Percentiles rank a stretch among this genome's conserved stretches.
phyloP scores from a whole-genome alignment of 345 rosid species.

The Excoecaria agallocha region DNA sequence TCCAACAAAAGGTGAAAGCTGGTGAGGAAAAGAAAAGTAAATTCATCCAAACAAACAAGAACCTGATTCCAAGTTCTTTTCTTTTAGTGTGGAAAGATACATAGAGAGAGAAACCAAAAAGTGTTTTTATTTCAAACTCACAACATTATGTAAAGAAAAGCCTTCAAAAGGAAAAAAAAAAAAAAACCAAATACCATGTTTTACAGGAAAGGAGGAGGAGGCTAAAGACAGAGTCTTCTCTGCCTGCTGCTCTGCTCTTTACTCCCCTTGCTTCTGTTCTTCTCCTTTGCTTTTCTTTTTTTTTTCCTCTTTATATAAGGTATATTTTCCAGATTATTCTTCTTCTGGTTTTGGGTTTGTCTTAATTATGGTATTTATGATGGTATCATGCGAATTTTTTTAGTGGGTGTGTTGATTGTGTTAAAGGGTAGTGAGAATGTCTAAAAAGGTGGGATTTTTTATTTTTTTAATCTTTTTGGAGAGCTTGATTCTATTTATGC shows the following conservation, averaged over 20 bases:
- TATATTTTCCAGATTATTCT: neutral
- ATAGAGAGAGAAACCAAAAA: neutral
- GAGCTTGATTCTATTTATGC: constrained; percentile 7
- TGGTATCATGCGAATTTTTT: constrained; percentile 14
- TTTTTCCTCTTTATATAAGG: constrained; percentile 12
- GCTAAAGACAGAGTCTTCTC: constrained; percentile 34
- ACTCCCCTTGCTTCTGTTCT: constrained; percentile 8
- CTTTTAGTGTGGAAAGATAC: neutral
- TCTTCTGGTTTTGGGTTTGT: constrained; percentile 17
- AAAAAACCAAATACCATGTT: constrained; percentile 10
- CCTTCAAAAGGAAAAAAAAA: constrained; percentile 5
- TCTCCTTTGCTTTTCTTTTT: neutral
- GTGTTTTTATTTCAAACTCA: neutral
- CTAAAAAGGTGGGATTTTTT: constrained; percentile 19
- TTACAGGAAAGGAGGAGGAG: constrained; percentile 25
- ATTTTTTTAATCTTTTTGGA: neutral
- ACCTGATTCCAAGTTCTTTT: constrained; percentile 29
- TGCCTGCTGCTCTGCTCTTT: constrained; percentile 22
- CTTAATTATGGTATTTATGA: constrained; percentile 19
- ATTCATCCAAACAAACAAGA: constrained; percentile 17
- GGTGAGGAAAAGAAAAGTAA: constrained; percentile 11
- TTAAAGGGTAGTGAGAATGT: constrained; percentile 1
- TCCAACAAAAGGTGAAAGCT: constrained; percentile 35
- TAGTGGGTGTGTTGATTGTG: constrained; percentile 19
- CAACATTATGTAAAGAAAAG: neutral